Evolutionary conservation across 1,139 yeast species (phyloP), one percentile per base, ranked within the genome.

Genomic region (Pichia sp.): DNA sequence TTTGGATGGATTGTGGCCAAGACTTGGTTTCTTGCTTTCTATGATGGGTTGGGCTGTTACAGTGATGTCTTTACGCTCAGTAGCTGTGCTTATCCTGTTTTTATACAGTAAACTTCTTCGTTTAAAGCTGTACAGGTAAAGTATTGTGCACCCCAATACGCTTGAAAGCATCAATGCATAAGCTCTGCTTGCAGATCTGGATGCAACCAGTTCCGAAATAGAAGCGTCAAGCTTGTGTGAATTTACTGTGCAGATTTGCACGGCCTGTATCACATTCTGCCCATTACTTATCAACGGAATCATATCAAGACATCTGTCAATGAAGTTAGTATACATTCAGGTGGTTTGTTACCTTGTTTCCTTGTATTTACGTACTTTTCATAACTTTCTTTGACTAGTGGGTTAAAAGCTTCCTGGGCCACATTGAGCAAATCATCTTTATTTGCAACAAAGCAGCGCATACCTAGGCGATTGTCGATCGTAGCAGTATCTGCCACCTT

Each of bases 231-330:
- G 18, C 5, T 22, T 24, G 9, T 30, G 22, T 10, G 33, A 15
- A 11, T 31, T 25, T 2, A 30, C 15, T 12, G 30, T 39, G 21
- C 42, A 39, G 3, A 10, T 16, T 22, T 33, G 30, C 5, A 39
- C 12, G 13, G 33, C 27, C 22, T 14, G 14, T 5, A 39, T 10
- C 4, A 31, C 24, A 31, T 31, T 28, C 13, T 30, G 27, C 15
- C 30, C 26, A 9, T 26, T 20, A 20, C 18, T 22, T 19, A 36
- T 24, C 5, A 35, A 28, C 7, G 39, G 23, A 14, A 36, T 21
- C 24, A 39, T 26, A 16, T 31, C 33, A 19, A 39, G 30, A 23
- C 42, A 39, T 14, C 42, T 39, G 18, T 19, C 17, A 6, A 30
- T 7, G 10, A 20, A 23, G 35, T 35, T 38, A 35, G 37, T 30